Base-by-base conservation (phyloP, 2,329 filamentous ascomycete genomes). In the Colletotrichum sp. region DNA sequence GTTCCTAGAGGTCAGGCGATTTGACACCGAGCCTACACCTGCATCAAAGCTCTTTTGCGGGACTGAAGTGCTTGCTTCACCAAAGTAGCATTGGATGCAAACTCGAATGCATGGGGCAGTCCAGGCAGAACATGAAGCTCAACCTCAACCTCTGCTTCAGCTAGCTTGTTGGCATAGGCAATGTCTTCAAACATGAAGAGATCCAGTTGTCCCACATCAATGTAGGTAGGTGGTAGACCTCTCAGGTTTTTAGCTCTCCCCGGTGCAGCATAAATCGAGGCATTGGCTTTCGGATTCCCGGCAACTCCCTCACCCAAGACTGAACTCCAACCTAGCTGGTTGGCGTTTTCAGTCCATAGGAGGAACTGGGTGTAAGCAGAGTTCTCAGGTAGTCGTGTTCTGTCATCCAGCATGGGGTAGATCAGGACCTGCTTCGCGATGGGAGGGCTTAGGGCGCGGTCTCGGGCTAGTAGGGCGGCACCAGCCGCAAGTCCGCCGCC, bases 121-220 rank as follows among this genome's bases (percentile, higher is more conserved):
- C 86, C 86, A 1, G 81, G 80, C 73, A 86, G 87, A 55, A 87
- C 44, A 69, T 87, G 86, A 6, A 87, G 80, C 78, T 87, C 86
- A 1, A 85, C 82, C 16, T 82, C 79, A 6, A 86, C 78, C 3
- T 81, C 80, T 7, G 79, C 83, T 64, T 79, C 76, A 8, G 78
- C 79, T 7, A 87, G 79, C 29, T 82, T 77, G 15, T 68, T 67
- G 6, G 80, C 85, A 78, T 82, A 87, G 49, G 77, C 78, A 2
- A 83, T 19, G 15, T 72, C 67, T 77, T 86, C 85, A 9, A 80
- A 81, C 6, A 80, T 55, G 72, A 87, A 88, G 9, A 87, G 57
- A 65, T 87, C 86, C 59, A 86, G 72, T 9, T 79, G 78, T 5
- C 85, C 85, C 2, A 84, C 79, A 19, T 87, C 86, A 0, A 88